These are phyloP conservation scores for Tolypocladium tundrense DNA, from an alignment of 2,329 filamentous ascomycete species.

Conservation along the genomic window DNA sequence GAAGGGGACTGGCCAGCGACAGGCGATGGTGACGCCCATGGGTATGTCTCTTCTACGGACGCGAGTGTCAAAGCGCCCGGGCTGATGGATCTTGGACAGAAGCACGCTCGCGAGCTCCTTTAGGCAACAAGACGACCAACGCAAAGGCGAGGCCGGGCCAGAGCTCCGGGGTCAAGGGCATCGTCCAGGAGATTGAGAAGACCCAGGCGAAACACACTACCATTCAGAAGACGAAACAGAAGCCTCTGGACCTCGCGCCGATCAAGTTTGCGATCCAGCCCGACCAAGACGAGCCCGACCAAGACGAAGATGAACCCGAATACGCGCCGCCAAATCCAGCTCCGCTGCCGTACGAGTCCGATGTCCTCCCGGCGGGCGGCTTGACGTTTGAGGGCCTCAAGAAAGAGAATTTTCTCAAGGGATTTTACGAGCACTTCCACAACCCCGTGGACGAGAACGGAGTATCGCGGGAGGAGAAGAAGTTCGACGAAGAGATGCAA, in stretches of 20 bases:
- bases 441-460: constrained; percentile 60
- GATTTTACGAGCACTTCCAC: constrained; percentile 50
- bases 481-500: constrained; percentile 44
- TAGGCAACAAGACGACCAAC: constrained; percentile 95
- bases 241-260: constrained; percentile 38
- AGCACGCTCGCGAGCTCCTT: constrained; percentile 59
- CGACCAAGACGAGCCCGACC: constrained; percentile 30
- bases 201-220: constrained; percentile 49
- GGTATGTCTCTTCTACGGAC: constrained; percentile 40
- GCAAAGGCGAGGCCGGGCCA: constrained; percentile 66
- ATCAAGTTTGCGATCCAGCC: constrained; percentile 55
- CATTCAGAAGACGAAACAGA: constrained; percentile 48
- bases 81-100: constrained; percentile 12
- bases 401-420: constrained; percentile 48
- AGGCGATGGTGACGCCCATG: constrained; percentile 65
- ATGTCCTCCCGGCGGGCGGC: constrained; percentile 50
- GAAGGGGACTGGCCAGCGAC: constrained; percentile 36
- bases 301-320: constrained; percentile 66
- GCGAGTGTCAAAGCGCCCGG: background rate
- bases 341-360: constrained; percentile 58
- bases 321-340: constrained; percentile 72
- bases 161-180: constrained; percentile 52
- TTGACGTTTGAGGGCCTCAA: constrained; percentile 49
- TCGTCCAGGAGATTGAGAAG: constrained; percentile 51
- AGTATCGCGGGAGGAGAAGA: constrained; percentile 49